Conservation (phyloP, 2,329 filamentous ascomycete species). For the Penicillium sp. region DNA sequence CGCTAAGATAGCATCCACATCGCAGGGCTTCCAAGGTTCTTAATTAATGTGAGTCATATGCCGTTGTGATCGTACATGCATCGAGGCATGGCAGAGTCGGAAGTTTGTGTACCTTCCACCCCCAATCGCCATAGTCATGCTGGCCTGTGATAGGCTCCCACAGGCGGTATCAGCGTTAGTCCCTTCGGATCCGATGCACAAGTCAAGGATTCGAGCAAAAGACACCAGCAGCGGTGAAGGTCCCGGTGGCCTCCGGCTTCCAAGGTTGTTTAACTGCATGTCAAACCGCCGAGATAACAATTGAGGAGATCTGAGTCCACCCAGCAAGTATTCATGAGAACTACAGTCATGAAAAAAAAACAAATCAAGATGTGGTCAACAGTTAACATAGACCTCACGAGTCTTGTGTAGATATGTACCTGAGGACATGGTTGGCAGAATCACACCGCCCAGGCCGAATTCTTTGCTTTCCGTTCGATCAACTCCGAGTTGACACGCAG, state of each 20-base stretch:
- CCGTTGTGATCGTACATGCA: constrained; percentile 3
- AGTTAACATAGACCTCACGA: neutral
- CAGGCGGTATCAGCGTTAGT: neutral
- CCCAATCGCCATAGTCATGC: constrained; percentile 3
- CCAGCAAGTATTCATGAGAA: neutral
- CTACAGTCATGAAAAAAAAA: neutral
- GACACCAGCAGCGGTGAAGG: constrained; percentile 20
- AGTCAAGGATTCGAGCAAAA: constrained; percentile 8
- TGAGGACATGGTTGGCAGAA: constrained; percentile 18
- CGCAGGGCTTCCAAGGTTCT: neutral
- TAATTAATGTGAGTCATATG: constrained; percentile 10
- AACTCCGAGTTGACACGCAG: constrained; percentile 18
- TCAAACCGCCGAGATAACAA: constrained; percentile 5
- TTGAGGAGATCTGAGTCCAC: neutral
- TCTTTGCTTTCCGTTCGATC: constrained; percentile 23
- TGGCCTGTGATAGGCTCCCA: neutral
- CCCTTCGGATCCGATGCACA: constrained; percentile 4
- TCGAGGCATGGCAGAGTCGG: constrained; percentile 11
- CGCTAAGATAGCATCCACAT: neutral
- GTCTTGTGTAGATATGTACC: neutral
- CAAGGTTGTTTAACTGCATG: constrained; percentile 8
- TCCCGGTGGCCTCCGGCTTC: constrained; percentile 1
- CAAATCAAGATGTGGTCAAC: neutral
- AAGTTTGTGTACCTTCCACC: neutral
- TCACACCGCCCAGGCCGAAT: constrained; percentile 26